Evolutionary conservation across 108 stramenopile species (phyloP).

Genomic region (Pseudonitzschia multistriata): DNA sequence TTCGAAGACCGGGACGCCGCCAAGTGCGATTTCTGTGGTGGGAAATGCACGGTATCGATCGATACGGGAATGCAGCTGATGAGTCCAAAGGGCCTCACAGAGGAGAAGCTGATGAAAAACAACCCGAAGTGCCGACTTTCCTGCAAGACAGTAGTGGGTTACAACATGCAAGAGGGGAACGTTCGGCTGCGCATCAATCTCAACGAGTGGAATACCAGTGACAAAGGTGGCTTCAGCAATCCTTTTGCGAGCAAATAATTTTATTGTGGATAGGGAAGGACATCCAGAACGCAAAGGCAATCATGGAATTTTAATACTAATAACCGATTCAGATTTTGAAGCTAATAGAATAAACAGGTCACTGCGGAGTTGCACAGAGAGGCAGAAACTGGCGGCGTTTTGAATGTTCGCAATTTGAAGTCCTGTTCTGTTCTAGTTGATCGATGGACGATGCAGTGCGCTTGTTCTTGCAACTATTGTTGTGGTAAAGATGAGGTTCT

Average conservation of each 20-base stretch:
- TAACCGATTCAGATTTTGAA: too few relatives aligned
- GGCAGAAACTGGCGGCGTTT: too few relatives aligned
- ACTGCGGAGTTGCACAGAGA: too few relatives aligned
- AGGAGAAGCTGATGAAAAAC: conserved; percentile 67
- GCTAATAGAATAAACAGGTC: too few relatives aligned
- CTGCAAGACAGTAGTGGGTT: conserved; percentile 76
- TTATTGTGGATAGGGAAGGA: too few relatives aligned
- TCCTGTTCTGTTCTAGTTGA: too few relatives aligned
- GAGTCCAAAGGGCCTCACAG: conserved; percentile 44
- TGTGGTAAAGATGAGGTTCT: too few relatives aligned
- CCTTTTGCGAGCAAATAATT: conserved; percentile 11
- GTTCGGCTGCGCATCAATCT: conserved; percentile 68
- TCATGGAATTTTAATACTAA: too few relatives aligned
- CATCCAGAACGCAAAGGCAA: too few relatives aligned
- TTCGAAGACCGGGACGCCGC: conserved; percentile 67
- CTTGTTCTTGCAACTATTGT: too few relatives aligned
- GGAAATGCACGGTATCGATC: conserved; percentile 35
- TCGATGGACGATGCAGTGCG: too few relatives aligned
- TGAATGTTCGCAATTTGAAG: too few relatives aligned
- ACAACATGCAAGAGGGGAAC: conserved; percentile 71
- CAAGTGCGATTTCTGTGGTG: conserved; percentile 55
- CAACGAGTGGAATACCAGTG: conserved; percentile 47
- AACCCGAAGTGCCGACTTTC: conserved; percentile 71
- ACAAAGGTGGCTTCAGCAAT: conserved; percentile 2
- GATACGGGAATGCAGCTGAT: conserved; percentile 69